Base-by-base conservation (phyloP, 345 rosid species). In the Melastoma malabathricum region DNA sequence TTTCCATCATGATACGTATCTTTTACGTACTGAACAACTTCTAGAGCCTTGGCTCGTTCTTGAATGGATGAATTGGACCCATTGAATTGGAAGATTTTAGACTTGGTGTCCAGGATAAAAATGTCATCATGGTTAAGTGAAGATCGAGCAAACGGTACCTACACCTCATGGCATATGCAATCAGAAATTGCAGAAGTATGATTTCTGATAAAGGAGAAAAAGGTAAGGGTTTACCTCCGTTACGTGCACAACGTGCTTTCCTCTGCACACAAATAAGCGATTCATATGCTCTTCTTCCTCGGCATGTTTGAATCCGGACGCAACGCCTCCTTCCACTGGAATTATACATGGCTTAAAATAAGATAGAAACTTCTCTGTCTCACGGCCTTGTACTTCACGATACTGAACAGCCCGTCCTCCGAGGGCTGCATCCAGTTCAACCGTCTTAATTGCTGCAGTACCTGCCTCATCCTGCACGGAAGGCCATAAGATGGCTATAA, bases 331-430 rank as follows among this genome's bases (percentile, higher is more conserved):
- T 71, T 93, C 83, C 56, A 78, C 80, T 18, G 99, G 99, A 59
- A 93, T 93, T 50, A 93, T 85, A 62, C 97, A 93, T 45, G 99
- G 99, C 69, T 93, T 93, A 52, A 93, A 93, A 65, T 85, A 83
- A 3, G 99, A 93, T 43, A 88, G 73, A 59, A 93, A 93, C 75
- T 80, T 93, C 66, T 88, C 97, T 0, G 94, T 79, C 67, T 93
- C 99, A 18, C 88, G 94, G 52, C 97, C 94, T 59, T 93, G 99
- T 13, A 75, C 77, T 79, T 93, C 99, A 67, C 97, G 88, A 73
- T 88, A 93, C 63, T 93, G 99, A 55, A 93, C 96, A 44, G 95
- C 99, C 64, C 94, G 95, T 43, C 99, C 99, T 57, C 99, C 99
- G 54, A 93, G 94, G 18, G 94, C 89, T 52, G 99, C 96, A 81